Evolutionary conservation across 352 stramenopile genomes (phyloP).

Genomic region (Phytopythium oedochilum): DNA sequence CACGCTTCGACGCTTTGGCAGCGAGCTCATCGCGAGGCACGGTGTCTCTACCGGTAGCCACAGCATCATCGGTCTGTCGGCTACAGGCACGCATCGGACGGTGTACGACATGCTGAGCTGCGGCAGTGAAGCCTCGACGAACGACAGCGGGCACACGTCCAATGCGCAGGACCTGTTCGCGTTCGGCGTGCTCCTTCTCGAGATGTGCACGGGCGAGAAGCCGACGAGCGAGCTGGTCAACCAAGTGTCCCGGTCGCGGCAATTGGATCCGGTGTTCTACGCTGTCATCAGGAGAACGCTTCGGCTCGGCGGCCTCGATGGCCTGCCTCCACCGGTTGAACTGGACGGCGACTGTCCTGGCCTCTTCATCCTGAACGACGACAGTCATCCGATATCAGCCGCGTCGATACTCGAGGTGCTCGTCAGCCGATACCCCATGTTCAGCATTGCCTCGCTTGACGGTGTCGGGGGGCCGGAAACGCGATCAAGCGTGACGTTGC

Average conservation of each 20-base stretch:
- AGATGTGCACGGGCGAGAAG: constrained; percentile 56
- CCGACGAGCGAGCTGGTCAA: constrained; percentile 57
- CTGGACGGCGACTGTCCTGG: not conserved
- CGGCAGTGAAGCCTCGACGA: not conserved
- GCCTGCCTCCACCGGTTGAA: not conserved
- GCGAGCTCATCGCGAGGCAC: constrained; percentile 19
- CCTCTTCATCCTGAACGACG: not conserved
- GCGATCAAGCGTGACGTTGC: constrained; percentile 18
- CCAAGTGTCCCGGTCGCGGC: constrained; percentile 30
- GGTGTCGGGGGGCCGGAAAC: not conserved
- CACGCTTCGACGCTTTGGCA: constrained; percentile 52
- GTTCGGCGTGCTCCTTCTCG: constrained; percentile 63
- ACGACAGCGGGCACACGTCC: constrained; percentile 4
- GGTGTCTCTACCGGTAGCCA: not conserved
- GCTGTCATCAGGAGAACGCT: constrained; percentile 25
- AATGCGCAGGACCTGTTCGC: constrained; percentile 46
- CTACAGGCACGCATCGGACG: not conserved
- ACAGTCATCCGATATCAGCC: constrained; percentile 1
- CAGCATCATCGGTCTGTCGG: not conserved
- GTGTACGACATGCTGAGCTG: not conserved
- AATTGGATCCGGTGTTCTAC: constrained; percentile 44
- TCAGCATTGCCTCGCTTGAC: constrained; percentile 4
- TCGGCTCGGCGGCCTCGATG: constrained; percentile 1
- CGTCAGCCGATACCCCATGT: constrained; percentile 6
- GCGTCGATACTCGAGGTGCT: constrained; percentile 21